A percentile compares a stretch with the other conserved stretches of the same genome.
phyloP scores from a whole-genome alignment of 1,139 yeast species.

The Diutina neorugosa region DNA sequence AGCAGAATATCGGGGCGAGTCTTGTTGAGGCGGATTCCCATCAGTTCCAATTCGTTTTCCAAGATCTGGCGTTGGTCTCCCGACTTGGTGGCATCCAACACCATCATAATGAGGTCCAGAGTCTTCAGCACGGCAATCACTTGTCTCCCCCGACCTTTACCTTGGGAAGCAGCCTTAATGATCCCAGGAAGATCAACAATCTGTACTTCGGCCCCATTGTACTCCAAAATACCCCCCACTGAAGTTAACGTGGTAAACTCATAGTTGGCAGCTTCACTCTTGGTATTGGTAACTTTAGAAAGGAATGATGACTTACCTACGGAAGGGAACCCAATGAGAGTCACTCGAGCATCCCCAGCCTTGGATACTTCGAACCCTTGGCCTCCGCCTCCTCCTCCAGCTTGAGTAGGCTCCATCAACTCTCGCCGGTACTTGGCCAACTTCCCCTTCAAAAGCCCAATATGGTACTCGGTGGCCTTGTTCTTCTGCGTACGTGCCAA shows the following conservation, averaged over 20 bases:
- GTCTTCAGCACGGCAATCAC: conserved; percentile 95
- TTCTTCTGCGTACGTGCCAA: conserved; percentile 92
- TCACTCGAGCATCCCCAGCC: conserved; percentile 94
- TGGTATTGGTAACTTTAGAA: conserved; percentile 80
- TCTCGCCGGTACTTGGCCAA: conserved; percentile 91
- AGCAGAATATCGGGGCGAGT: conserved; percentile 71
- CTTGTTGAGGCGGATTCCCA: conserved; percentile 84
- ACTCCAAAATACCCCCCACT: conserved; percentile 89
- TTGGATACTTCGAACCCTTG: conserved; percentile 94
- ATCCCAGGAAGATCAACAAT: conserved; percentile 95
- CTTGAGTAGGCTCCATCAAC: conserved; percentile 70
- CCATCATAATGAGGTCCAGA: conserved; percentile 86
- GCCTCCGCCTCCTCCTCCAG: conserved; percentile 63
- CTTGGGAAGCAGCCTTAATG: conserved; percentile 92
- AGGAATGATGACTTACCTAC: conserved; percentile 92
- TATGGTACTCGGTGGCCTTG: conserved; percentile 94
- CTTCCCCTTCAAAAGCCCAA: conserved; percentile 88
- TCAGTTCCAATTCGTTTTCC: conserved; percentile 84
- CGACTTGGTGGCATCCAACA: conserved; percentile 89
- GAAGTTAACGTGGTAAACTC: conserved; percentile 95
- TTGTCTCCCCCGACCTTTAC: conserved; percentile 95
- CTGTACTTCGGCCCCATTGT: conserved; percentile 94
- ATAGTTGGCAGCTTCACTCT: conserved; percentile 88
- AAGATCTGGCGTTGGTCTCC: conserved; percentile 77
- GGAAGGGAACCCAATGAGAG: conserved; percentile 92